phyloP scores from a whole-genome alignment of 2,329 filamentous ascomycete genomes.

The Cordyceps fumosorosea region DNA sequence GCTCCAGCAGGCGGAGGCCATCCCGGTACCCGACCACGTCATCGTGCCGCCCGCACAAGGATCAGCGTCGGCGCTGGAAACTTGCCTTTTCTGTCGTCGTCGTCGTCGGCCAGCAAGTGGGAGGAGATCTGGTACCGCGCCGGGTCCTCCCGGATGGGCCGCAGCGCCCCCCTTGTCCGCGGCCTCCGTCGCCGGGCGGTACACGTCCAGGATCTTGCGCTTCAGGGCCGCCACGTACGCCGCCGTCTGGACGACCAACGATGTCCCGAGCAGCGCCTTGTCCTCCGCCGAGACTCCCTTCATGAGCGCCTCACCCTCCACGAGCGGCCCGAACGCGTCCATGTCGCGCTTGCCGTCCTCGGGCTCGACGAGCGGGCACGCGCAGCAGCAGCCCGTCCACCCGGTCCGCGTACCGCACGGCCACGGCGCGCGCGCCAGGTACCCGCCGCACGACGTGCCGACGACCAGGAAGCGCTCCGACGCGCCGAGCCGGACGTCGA shows the following conservation, averaged over 20 bases:
- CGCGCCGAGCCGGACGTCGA: constrained; percentile 7
- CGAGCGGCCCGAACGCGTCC: constrained; percentile 8
- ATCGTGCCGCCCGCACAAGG: constrained; percentile 13
- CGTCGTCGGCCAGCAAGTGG: not conserved
- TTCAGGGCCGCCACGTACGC: constrained; percentile 8
- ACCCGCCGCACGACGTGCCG: constrained; percentile 14
- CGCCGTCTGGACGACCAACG: constrained; percentile 12
- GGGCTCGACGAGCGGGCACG: constrained; percentile 15
- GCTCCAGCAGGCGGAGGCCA: constrained; percentile 12
- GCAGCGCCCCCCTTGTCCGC: not conserved
- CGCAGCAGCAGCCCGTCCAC: constrained; percentile 14
- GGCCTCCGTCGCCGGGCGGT: not conserved
- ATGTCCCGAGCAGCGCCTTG: constrained; percentile 10
- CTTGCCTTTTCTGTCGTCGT: no score
- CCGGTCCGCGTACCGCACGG: constrained; percentile 8
- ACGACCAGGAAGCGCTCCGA: constrained; percentile 11
- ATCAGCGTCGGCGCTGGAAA: constrained; percentile 14
- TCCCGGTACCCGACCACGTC: constrained; percentile 13
- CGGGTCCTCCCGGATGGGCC: constrained; percentile 11
- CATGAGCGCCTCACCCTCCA: constrained; percentile 11
- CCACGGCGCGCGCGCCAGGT: constrained; percentile 14
- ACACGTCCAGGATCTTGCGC: constrained; percentile 7
- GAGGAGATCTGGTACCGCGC: constrained; percentile 11
- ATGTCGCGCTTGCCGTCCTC: constrained; percentile 9
- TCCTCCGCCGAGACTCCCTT: constrained; percentile 1